phyloP scores from a whole-genome alignment of 1,284 basidiomycete genomes.

The Melampsora larici-populina region DNA sequence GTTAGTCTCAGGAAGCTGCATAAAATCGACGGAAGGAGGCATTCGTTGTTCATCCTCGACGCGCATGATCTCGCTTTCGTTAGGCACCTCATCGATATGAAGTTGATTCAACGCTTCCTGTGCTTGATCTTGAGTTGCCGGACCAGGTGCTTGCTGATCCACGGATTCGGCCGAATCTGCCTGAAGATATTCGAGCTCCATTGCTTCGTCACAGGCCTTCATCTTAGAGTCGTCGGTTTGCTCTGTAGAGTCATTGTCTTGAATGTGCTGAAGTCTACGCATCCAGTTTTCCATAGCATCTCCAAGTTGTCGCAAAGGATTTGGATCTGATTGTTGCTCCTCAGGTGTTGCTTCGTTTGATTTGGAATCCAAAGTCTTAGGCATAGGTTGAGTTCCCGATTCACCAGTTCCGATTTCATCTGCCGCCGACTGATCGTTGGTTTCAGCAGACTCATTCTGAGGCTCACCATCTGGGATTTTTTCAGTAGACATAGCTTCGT shows the following conservation, averaged over 20 bases:
- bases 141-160: conserved; percentile 33
- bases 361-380: conserved; percentile 1
- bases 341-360: not conserved
- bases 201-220: conserved; percentile 16
- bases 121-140: conserved; percentile 39
- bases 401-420: not conserved
- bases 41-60: conserved; percentile 51
- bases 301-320: conserved; percentile 25
- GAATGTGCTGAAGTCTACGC: conserved; percentile 30
- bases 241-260: conserved; percentile 17
- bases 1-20: conserved; percentile 49
- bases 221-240: conserved; percentile 14
- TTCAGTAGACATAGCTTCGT: conserved; percentile 11
- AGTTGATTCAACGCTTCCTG: conserved; percentile 25
- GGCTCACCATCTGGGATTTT: conserved; percentile 2
- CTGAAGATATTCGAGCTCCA: conserved; percentile 34
- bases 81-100: conserved; percentile 22
- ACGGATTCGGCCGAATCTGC: conserved; percentile 4
- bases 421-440: not conserved
- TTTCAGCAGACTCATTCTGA: not conserved
- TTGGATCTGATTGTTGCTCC: conserved; percentile 9
- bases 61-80: conserved; percentile 21
- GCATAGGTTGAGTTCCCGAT: conserved; percentile 4
- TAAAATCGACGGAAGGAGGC: conserved; percentile 45
- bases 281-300: conserved; percentile 38